Evolutionary conservation across 2,329 filamentous ascomycete species (phyloP), one percentile per base, ranked within the genome.

Genomic region (Harringtonia aguacate): DNA sequence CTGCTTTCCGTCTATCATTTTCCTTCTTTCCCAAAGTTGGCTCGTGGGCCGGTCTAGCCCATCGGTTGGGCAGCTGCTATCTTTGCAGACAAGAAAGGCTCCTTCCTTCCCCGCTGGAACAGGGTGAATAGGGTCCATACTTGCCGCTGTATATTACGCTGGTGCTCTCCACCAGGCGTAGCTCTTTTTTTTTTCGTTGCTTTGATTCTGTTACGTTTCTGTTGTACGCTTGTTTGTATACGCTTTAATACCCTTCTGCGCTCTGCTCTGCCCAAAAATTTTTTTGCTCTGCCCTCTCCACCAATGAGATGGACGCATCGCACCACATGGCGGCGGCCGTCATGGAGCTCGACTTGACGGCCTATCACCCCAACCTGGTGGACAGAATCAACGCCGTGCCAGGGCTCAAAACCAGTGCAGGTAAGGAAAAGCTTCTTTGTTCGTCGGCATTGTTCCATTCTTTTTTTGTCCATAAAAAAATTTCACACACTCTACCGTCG

Each of bases 351-450:
- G 66, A 75, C 53, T 57, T 76, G 53, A 68, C 67, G 50, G 60
- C 63, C 44, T 69, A 63, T 48, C 61, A 67, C 45, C 61, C 66
- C 36, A 67, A 63, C 50, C 65, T 77, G 50, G 67, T 68, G 44
- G 70, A 75, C 57, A 67, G 66, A 52, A 67, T 78, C 59, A 76
- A 71, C 56, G 64, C 69, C 34, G 68, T 79, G 35, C 75, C 75
- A 3, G 75, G 68, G 28, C 61, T 79, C 43, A 76, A 71, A 56
- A 76, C 73, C 49, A 78, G 75, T 56, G 70, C 75, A 56, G 75
- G 75, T 79, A 59, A 71, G 75, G 48, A 59, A 72, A 73, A 46
- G 48, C 47, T 39, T 45, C 46, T 46, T 48, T 46, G 38, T 41
- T 43, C 36, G 45, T 50, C 42, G 8, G 13, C n/a, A 22, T 34